These are phyloP conservation scores for Cystoisospora suis DNA, from an alignment of 169 alveolate species.

Conservation along the genomic window DNA sequence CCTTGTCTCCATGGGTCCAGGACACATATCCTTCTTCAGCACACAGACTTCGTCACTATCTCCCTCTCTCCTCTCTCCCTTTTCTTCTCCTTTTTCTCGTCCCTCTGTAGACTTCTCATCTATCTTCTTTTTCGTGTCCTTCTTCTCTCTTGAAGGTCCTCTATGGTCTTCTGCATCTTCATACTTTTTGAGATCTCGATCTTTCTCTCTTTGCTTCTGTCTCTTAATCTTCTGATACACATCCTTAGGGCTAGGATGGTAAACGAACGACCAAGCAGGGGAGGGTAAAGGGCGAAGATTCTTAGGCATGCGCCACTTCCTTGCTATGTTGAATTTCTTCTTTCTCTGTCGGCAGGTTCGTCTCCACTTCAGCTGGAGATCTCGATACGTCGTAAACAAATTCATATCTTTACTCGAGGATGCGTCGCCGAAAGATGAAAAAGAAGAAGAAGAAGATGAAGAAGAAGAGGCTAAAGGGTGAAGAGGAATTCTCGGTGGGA, in stretches of 20 bases:
- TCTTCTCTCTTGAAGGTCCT: too few relatives aligned
- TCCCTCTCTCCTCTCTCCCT: too few relatives aligned
- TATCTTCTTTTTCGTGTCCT: too few relatives aligned
- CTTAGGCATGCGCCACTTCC: constrained; percentile 54
- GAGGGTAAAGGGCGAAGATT: constrained; percentile 45
- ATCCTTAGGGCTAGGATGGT: background rate
- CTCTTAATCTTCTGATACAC: constrained; percentile 2
- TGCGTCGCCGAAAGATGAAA: too few relatives aligned
- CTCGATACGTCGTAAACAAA: constrained; percentile 52
- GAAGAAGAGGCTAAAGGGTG: constrained; percentile 74
- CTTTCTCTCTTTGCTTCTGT: background rate
- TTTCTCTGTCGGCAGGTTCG: constrained; percentile 45
- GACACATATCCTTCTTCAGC: too few relatives aligned
- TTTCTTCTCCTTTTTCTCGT: too few relatives aligned
- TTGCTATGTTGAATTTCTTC: constrained; percentile 53
- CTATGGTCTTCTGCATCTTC: background rate
- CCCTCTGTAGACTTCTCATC: too few relatives aligned
- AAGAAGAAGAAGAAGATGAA: too few relatives aligned
- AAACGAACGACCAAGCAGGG: constrained; percentile 55
- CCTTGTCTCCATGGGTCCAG: too few relatives aligned
- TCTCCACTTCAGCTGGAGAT: constrained; percentile 60
- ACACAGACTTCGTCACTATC: too few relatives aligned
- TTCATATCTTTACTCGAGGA: constrained; percentile 29
- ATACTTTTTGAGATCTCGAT: too few relatives aligned
- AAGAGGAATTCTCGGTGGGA: constrained; percentile 83